phyloP scores from a whole-genome alignment of 1,284 basidiomycete species.

The Cystobasidium pallidum region DNA sequence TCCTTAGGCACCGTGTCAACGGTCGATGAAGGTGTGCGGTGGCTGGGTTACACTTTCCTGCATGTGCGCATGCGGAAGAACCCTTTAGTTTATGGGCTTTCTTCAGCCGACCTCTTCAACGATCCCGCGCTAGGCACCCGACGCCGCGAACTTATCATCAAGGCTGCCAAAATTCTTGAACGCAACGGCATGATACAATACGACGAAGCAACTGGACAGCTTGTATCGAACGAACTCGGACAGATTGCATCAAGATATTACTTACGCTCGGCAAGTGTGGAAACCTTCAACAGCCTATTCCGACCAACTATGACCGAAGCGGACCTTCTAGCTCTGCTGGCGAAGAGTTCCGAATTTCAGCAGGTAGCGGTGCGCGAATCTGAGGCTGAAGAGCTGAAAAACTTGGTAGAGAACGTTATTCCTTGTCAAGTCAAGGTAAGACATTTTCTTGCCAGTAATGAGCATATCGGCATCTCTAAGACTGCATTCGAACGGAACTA shows the following conservation, averaged over 20 bases:
- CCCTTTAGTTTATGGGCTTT: slow-evolving; percentile 88
- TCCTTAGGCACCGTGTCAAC: slow-evolving; percentile 91
- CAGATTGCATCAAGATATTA: slow-evolving; percentile 97
- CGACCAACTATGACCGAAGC: slow-evolving; percentile 88
- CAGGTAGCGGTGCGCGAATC: slow-evolving; percentile 93
- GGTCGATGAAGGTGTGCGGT: slow-evolving; percentile 83
- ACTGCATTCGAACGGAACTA: slow-evolving; percentile 53
- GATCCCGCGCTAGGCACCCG: slow-evolving; percentile 79
- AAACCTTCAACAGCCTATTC: slow-evolving; percentile 84
- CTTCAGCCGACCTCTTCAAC: slow-evolving; percentile 70
- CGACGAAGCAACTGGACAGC: slow-evolving; percentile 66
- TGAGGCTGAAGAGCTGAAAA: slow-evolving; percentile 81
- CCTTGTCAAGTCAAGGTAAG: slow-evolving; percentile 72
- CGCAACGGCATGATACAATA: slow-evolving; percentile 81
- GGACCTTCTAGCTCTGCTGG: slow-evolving; percentile 83
- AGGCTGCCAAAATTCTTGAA: slow-evolving; percentile 73
- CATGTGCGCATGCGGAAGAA: slow-evolving; percentile 95
- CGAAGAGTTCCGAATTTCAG: slow-evolving; percentile 92
- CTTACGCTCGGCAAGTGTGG: slow-evolving; percentile 82
- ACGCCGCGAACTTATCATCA: slow-evolving; percentile 71
- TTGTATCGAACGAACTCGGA: slow-evolving; percentile 83
- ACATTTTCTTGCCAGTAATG: background rate
- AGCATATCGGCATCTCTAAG: background rate
- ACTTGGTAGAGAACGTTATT: slow-evolving; percentile 66
- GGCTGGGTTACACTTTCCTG: slow-evolving; percentile 97